Evolutionary conservation across 2,329 filamentous ascomycete species (phyloP).

Genomic region (Elsinoe fawcettii): DNA sequence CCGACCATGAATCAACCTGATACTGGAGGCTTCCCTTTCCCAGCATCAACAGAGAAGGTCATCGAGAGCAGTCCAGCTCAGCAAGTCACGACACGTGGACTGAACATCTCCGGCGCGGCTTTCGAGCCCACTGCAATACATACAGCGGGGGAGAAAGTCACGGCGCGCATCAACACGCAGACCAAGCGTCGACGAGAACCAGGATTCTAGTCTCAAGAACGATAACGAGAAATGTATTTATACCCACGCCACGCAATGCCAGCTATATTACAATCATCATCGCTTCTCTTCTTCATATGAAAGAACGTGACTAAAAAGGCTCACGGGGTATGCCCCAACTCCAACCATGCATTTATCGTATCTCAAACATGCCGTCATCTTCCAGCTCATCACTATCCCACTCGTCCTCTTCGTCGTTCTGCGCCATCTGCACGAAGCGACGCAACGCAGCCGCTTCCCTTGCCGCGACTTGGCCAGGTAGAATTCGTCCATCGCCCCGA

Average conservation of each 20-base stretch:
- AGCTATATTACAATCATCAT: constrained; percentile 2
- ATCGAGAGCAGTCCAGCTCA: neutral
- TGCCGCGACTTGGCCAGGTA: constrained; percentile 19
- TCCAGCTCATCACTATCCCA: constrained; percentile 54
- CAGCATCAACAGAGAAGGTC: neutral
- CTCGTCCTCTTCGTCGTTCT: constrained; percentile 49
- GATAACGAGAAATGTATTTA: neutral
- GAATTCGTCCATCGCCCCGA: constrained; percentile 10
- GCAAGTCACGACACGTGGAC: neutral
- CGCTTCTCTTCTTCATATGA: too few species aligned
- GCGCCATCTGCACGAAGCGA: constrained; percentile 45
- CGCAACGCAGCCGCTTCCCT: constrained; percentile 33
- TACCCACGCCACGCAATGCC: neutral
- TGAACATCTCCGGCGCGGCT: neutral
- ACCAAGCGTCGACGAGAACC: neutral
- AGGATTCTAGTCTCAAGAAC: neutral
- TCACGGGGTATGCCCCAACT: neutral
- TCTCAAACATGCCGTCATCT: constrained; percentile 27
- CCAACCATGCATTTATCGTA: constrained; percentile 8
- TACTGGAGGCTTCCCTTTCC: constrained; percentile 1
- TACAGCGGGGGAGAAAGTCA: neutral
- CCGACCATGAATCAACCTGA: neutral
- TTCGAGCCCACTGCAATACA: neutral
- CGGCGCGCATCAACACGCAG: neutral
- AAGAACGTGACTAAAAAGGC: too few species aligned